Evolutionary conservation across 116 monocot genomes (phyloP), one percentile per base, ranked within the genome.

Genomic region (Zostera marina): DNA sequence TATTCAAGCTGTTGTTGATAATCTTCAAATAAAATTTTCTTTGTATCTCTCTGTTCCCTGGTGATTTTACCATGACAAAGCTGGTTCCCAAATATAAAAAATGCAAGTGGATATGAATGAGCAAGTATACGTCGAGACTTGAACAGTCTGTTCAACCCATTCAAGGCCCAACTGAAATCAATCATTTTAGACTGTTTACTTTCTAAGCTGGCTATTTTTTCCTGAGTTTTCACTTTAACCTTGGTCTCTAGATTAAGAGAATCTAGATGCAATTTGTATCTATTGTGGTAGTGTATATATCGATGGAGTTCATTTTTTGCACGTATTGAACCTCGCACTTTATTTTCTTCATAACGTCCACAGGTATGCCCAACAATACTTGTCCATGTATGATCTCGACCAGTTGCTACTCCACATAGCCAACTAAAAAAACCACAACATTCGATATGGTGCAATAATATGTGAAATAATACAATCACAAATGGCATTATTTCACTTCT

Each of bases 81-180:
- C 10, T 83, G 83, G 75, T 72, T 70, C 1, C 90, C 90, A 73
- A 91, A 91, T 81, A 91, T 91, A 68, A 72, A 85, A 47, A 69
- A 81, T 15, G 85, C 81, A 77, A 91, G 85, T 12, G 85, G 76
- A 61, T 85, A 91, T 16, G 84, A 72, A 58, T 77, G 68, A 19
- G 76, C 60, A 54, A 91, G 84, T 43, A 79, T 55, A 59, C 72
- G 78, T 62, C 90, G 76, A 22, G 85, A 72, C 40, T 65, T 61
- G 59, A 81, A 73, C 24, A 91, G 81, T 24, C 71, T 63, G 17
- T 56, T 25, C 21, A 72, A 43, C 60, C 74, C 90, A 68, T 61
- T 67, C 42, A 75, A 41, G 8, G 77, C 62, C 90, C 90, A 91
- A 51, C 65, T 77, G 60, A 71, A 74, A 52, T 83, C 80, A 41